Evolutionary conservation across 371 early-diverging fungal genomes (phyloP).

Genomic region (Mortierella sp.): DNA sequence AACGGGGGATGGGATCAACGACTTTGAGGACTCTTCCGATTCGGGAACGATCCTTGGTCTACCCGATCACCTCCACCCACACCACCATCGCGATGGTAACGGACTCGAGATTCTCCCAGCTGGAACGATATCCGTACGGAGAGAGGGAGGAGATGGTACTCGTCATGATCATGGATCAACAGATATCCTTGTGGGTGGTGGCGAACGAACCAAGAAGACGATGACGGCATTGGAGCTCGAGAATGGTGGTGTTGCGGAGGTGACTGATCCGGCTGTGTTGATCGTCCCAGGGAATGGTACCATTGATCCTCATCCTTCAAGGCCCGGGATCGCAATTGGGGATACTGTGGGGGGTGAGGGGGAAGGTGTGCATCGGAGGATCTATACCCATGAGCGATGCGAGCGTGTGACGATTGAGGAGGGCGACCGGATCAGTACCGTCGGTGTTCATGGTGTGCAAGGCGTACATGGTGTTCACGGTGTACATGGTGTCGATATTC

Average conservation of each 20-base stretch:
- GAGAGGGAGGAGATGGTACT: not conserved
- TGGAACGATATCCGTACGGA: not conserved
- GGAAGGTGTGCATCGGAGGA: conserved; percentile 20
- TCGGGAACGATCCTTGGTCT: conserved; percentile 7
- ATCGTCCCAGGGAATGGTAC: not conserved
- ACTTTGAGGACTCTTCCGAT: conserved; percentile 28
- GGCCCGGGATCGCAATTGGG: not conserved
- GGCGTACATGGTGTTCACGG: not conserved
- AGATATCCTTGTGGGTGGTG: not conserved
- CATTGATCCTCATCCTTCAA: not conserved
- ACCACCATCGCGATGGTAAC: not conserved
- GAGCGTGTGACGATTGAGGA: conserved; percentile 30
- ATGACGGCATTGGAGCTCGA: conserved; percentile 18
- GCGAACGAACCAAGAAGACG: conserved; percentile 6
- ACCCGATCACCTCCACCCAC: not conserved
- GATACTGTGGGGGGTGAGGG: not conserved
- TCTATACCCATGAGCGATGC: conserved; percentile 23
- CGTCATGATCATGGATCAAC: conserved; percentile 10
- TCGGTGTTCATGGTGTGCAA: not conserved
- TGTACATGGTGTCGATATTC: not conserved
- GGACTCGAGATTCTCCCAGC: not conserved
- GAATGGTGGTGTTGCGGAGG: not conserved
- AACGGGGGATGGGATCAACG: conserved; percentile 37
- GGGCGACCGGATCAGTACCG: not conserved
- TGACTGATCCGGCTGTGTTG: not conserved